Evolutionary conservation across 1,284 basidiomycete species (phyloP).

Genomic region (Ceratobasidium sp.): DNA sequence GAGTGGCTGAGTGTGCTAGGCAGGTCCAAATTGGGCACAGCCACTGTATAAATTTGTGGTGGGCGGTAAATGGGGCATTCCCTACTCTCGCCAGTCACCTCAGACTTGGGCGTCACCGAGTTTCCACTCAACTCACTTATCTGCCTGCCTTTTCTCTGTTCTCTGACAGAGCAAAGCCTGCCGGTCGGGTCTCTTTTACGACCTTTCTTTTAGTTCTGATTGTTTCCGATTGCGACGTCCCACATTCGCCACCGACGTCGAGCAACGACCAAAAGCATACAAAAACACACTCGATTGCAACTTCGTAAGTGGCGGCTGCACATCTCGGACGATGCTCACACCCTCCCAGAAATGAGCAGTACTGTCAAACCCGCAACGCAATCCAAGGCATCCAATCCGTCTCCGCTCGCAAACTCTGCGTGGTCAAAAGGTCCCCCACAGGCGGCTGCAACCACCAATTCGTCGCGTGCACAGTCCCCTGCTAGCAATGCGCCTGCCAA

Average conservation of each 20-base stretch:
- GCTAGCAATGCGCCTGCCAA: slow-evolving; percentile 14
- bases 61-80: neutral
- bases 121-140: neutral
- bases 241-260: slow-evolving; percentile 12
- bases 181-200: slow-evolving; percentile 20
- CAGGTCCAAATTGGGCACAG: neutral
- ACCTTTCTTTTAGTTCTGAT: slow-evolving; percentile 7
- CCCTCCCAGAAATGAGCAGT: slow-evolving; percentile 19
- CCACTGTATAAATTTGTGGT: neutral
- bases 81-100: slow-evolving; percentile 10
- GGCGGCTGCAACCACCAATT: neutral
- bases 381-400: slow-evolving; percentile 25
- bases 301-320: slow-evolving; percentile 4
- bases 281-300: slow-evolving; percentile 15
- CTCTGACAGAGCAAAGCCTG: slow-evolving; percentile 16
- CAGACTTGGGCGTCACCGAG: slow-evolving; percentile 12
- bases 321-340: neutral
- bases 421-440: slow-evolving; percentile 26
- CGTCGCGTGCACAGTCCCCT: slow-evolving; percentile 31
- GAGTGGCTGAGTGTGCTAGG: neutral
- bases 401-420: slow-evolving; percentile 26
- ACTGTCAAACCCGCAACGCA: slow-evolving; percentile 24
- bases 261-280: slow-evolving; percentile 20
- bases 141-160: slow-evolving; percentile 22
- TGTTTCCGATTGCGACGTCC: neutral